Percentiles rank a stretch among this genome's conserved stretches.
These are phyloP conservation scores for Xylaria bambusicola DNA, from an alignment of 495 filamentous ascomycete genomes.

Conservation along the genomic window DNA sequence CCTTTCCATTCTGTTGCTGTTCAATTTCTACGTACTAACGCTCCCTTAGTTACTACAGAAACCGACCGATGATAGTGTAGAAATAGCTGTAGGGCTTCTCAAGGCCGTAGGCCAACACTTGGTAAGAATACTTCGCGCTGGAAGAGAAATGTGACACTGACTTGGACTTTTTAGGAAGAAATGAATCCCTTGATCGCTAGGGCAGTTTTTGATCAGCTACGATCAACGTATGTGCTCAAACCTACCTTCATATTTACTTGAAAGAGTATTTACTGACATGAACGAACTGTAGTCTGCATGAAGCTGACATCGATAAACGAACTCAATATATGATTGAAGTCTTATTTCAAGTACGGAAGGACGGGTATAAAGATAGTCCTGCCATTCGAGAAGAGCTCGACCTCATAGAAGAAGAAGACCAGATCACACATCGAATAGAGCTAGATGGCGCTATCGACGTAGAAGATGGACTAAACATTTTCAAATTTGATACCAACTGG, in stretches of 20 bases:
- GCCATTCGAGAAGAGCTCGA: slow-evolving; percentile 91
- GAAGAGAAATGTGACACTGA: no score
- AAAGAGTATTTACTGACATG: no score
- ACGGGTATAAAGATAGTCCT: slow-evolving; percentile 92
- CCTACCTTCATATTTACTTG: no score
- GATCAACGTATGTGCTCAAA: no score
- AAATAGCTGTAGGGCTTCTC: slow-evolving; percentile 92
- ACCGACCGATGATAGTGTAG: slow-evolving; percentile 95
- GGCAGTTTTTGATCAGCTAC: slow-evolving; percentile 92
- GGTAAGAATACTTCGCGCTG: no score
- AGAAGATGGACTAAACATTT: slow-evolving; percentile 86
- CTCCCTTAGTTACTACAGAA: slow-evolving; percentile 85
- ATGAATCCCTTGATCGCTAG: slow-evolving; percentile 84
- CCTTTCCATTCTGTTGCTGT: no score
- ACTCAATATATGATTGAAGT: slow-evolving; percentile 99
- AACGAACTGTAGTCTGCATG: no score
- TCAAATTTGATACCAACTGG: slow-evolving; percentile 90
- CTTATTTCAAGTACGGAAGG: slow-evolving; percentile 93
- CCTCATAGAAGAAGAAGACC: slow-evolving; percentile 94
- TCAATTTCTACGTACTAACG: no score
- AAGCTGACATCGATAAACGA: slow-evolving; percentile 92
- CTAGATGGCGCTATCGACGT: slow-evolving; percentile 81
- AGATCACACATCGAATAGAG: slow-evolving; percentile 82
- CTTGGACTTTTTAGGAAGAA: no score
- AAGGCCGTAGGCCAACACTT: slow-evolving; percentile 90